Base-by-base conservation (phyloP, 1,139 yeast species). In the Kluyveromyces sp. region DNA sequence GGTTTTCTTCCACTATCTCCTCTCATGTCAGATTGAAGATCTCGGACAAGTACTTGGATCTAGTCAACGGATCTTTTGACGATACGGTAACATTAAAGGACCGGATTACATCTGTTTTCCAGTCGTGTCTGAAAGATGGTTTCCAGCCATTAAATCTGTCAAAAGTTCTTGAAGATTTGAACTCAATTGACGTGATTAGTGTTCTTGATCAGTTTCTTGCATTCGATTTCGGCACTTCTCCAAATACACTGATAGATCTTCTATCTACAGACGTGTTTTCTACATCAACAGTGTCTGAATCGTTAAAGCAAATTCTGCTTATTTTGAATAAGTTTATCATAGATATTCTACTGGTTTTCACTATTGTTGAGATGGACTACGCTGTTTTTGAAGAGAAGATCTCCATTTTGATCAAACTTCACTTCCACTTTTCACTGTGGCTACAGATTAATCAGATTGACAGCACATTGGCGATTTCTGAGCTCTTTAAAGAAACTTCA, bases 51-150 rank as follows among this genome's bases (percentile, higher is more conserved):
- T 52, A 58, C 33, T 41, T 52, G 17, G 53, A 49, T n/a, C 50
- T 57, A 11, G 50, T 52, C 12, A 52, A 54, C 39, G 52, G 56
- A 2, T 46, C 53, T 26, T 49, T 54, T 16, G 46, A 55, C 1
- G 41, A 41, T 12, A 41, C 49, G 4, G 47, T 51, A 20, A 33
- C 62, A 1, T 36, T 56, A 8, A 49, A 47, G 17, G 59, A 63
- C 18, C 50, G 51, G 36, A 65, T 72, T 53, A 48, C 61, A 0
- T 40, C 49, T 3, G 59, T 73, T 2, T 73, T 69, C 50, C 65
- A 66, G 16, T 40, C 54, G 2, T 48, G 57, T 19, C 51, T 74
- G 30, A 53, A 57, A 34, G 47, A 54, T 2, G 56, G 59, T 40
- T 55, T 66, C 46, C 65, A 64, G 39, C 46, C 58, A 17, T 42